phyloP scores from a whole-genome alignment of 208 protist species.

The Wallacemonas sp. region DNA sequence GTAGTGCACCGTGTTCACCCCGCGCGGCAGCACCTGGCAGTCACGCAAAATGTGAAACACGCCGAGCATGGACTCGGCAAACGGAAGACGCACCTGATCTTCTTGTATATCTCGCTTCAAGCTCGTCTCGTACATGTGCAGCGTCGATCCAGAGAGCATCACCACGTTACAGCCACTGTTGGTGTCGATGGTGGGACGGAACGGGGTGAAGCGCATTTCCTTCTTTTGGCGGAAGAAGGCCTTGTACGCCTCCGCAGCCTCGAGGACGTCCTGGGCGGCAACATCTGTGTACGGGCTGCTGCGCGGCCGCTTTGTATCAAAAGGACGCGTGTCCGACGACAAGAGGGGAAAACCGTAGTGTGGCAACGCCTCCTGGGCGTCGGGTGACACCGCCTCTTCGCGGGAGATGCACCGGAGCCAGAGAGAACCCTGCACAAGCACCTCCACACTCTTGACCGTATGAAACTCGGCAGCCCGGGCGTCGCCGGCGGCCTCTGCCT shows the following conservation, averaged over 20 bases:
- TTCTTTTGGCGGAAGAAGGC: constrained; percentile 52
- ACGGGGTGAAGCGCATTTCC: constrained; percentile 50
- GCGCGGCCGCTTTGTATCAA: constrained; percentile 25
- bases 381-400: constrained; percentile 47
- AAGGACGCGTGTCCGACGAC: constrained; percentile 72
- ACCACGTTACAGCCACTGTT: constrained; percentile 79
- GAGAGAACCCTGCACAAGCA: constrained; percentile 73
- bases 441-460: constrained; percentile 76
- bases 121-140: constrained; percentile 87
- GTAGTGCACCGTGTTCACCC: constrained; percentile 77
- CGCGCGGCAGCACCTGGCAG: constrained; percentile 44
- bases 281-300: constrained; percentile 58
- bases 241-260: constrained; percentile 62
- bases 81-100: constrained; percentile 73
- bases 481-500: constrained; percentile 22
- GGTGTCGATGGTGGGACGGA: constrained; percentile 59
- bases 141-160: constrained; percentile 59
- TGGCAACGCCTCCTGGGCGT: constrained; percentile 26
- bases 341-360: constrained; percentile 76
- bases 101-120: constrained; percentile 65
- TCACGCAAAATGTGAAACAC: constrained; percentile 63
- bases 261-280: constrained; percentile 41
- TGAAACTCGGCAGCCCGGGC: constrained; percentile 47
- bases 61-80: constrained; percentile 81
- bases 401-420: constrained; percentile 74